Base-by-base conservation (phyloP, 1,284 basidiomycete genomes). In the Apiotrichum montevideense region DNA sequence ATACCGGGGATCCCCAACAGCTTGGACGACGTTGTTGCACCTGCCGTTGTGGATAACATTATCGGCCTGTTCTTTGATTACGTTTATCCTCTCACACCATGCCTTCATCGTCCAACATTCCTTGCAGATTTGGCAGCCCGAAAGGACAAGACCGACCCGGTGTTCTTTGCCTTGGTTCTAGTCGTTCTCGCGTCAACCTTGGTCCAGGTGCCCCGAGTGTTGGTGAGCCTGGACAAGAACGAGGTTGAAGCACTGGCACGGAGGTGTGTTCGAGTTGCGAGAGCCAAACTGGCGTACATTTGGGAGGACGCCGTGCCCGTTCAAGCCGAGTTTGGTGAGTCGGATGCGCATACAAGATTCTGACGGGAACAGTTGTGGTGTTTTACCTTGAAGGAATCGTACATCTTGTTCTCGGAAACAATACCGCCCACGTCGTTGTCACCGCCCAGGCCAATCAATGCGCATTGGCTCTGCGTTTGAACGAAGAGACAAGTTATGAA, bases 31-130 rank as follows among this genome's bases (percentile, higher is more conserved):
- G 66, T 72, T 11, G 63, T 67, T 1, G 50, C 69, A 2, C 61
- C 58, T 3, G 41, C 51, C 3, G 62, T 67, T 10, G 66, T 72
- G 21, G 64, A 70, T 35, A 68, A 59, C n/a, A 64, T 74, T 51
- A 66, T 74, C 47, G 57, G 58, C 44, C 50, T 71, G 1, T 74
- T 74, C 63, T 74, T 74, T 56, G 67, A 72, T 55, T 70, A 70
- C 55, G 72, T 73, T 21, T 72, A 68, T 46, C 68, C 67, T 1
- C 59, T 74, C 14, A 72, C 69, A 8, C 73, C 73, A 1, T 70
- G 66, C 43, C 55, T 73, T 2, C 73, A 74, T 47, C 63, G 66
- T n/a, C 73, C 73, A 11, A 69, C 68, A 0, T 72, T 74, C 46
- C 52, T 71, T 13, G 63, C 65, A 9, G 63, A 73, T 46, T 59